Evolutionary conservation across 768 basidiomycete genomes (phyloP), one percentile per base, ranked within the genome.

Genomic region (Amanita rimosa): DNA sequence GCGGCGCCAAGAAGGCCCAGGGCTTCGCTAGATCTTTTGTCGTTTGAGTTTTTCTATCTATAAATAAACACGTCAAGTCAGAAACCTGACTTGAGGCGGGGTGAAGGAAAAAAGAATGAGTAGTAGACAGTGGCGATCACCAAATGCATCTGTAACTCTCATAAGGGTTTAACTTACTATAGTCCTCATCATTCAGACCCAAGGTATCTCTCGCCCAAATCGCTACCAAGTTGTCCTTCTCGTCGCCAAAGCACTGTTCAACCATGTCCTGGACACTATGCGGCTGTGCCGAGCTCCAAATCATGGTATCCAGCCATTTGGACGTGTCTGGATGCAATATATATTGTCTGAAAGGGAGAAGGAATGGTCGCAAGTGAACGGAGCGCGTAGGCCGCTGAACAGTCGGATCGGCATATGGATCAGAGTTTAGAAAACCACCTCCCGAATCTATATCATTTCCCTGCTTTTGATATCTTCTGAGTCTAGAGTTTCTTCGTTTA

Each of bases 271-370:
- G 62, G 7, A 89, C 88, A 58, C 77, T 87, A 44, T 81, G 81
- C 1, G 87, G 85, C 58, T 89, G 85, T 3, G 89, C 89, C 2
- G 83, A 86, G 58, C 83, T 86, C 89, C 89, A 93, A 3, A 93
- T 75, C 84, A 91, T 91, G 3, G 83, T 80, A 50, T 89, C 85
- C 16, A 90, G 70, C 83, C 85, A 88, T 11, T 57, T 56, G 29
- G 63, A 67, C n/a, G 81, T 86, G 14, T 67, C 54, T 0, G 72
- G 64, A 43, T 80, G 76, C 54, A 87, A 80, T 2, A 89, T 62
- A 57, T 84, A 90, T 2, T 70, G 60, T 3, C 70, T 58, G 55
- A 90, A 85, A 1, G 81, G 61, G 4, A 63, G 50, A 55, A 89
- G 68, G 60, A 81, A 91, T 0, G 87, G 84, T 13, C 87, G 71